Percentiles rank a stretch among this genome's conserved stretches.
These are phyloP conservation scores for Ceratobasidium papillatum DNA, from an alignment of 1,284 basidiomycete species.

Conservation along the genomic window DNA sequence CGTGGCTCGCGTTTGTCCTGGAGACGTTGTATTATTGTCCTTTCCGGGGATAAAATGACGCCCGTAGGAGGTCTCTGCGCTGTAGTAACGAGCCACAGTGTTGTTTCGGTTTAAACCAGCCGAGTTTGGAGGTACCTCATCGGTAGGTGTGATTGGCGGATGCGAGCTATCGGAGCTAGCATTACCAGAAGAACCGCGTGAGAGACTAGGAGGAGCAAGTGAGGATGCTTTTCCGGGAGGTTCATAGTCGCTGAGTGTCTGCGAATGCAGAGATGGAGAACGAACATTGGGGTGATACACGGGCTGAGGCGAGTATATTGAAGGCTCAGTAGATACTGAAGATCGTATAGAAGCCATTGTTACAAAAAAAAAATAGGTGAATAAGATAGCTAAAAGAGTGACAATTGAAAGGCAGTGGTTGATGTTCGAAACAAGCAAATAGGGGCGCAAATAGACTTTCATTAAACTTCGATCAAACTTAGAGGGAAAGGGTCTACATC, in stretches of 20 bases:
- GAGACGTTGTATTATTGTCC: background rate
- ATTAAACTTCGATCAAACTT: background rate
- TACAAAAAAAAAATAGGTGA: constrained; percentile 9
- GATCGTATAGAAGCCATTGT: constrained; percentile 11
- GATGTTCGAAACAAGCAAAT: constrained; percentile 21
- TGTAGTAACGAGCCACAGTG: constrained; percentile 1
- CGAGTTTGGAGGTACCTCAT: background rate
- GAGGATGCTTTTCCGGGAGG: constrained; percentile 10
- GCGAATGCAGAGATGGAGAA: constrained; percentile 28
- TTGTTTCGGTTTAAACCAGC: background rate
- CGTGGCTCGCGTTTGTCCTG: background rate
- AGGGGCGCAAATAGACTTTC: constrained; percentile 12
- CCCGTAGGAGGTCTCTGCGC: constrained; percentile 4
- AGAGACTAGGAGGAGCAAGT: background rate
- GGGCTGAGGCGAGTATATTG: constrained; percentile 36
- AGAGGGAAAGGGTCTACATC: background rate
- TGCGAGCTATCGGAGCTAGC: background rate
- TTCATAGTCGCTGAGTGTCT: constrained; percentile 11
- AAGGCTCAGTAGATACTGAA: constrained; percentile 19
- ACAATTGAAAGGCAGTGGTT: background rate
- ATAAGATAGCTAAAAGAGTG: background rate
- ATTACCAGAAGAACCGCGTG: constrained; percentile 7
- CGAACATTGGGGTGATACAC: constrained; percentile 35
- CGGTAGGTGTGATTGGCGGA: constrained; percentile 8
- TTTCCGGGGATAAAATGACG: background rate